phyloP scores from a whole-genome alignment of 345 rosid genomes.

The Nasturtium officinale region DNA sequence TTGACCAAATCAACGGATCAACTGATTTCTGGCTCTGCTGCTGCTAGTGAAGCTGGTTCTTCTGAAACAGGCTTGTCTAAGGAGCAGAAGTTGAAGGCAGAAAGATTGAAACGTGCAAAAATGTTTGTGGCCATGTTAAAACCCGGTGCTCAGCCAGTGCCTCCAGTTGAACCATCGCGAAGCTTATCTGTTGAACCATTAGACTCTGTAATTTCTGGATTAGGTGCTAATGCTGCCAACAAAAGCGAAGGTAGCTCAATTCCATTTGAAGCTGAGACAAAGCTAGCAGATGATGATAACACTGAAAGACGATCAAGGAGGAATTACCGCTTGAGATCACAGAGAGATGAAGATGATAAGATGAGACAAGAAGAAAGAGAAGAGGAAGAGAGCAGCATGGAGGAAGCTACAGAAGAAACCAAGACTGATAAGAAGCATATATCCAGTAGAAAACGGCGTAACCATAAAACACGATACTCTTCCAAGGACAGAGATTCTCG shows the following conservation, averaged over 20 bases:
- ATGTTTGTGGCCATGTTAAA: constrained; percentile 84
- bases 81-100: constrained; percentile 90
- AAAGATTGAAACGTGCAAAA: constrained; percentile 93
- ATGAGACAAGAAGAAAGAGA: constrained; percentile 47
- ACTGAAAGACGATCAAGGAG: constrained; percentile 68
- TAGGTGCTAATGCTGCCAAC: constrained; percentile 45
- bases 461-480: constrained; percentile 53
- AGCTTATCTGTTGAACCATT: constrained; percentile 61
- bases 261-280: constrained; percentile 49
- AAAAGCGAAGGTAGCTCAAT: constrained; percentile 59
- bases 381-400: constrained; percentile 48
- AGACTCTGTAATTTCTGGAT: constrained; percentile 53
- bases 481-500: constrained; percentile 46
- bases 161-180: constrained; percentile 53
- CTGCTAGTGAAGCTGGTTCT: constrained; percentile 70
- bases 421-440: constrained; percentile 49
- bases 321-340: constrained; percentile 66
- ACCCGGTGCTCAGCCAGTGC: constrained; percentile 55
- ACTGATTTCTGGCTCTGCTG: constrained; percentile 50
- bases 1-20: constrained; percentile 42
- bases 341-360: constrained; percentile 46
- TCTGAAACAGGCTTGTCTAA: constrained; percentile 63
- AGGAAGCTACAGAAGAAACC: constrained; percentile 46
- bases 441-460: constrained; percentile 54
- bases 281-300: constrained; percentile 51